Percentiles rank a stretch among this genome's conserved stretches.
Conservation (phyloP, 192 early-diverging fungal genomes). For the Rhizoclosmatium globosum region DNA sequence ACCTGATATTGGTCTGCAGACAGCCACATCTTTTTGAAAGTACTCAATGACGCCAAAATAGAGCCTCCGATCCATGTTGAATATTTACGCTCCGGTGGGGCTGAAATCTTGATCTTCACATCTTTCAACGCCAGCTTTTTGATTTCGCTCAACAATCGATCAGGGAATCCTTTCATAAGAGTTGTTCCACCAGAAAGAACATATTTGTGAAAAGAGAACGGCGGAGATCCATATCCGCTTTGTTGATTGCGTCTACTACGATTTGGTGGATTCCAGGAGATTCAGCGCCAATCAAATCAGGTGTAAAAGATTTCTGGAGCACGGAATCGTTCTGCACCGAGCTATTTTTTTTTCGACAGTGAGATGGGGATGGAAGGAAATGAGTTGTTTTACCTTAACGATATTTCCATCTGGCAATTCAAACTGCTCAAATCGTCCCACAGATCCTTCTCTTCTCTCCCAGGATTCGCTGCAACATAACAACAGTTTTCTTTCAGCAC, state of each 20-base stretch:
- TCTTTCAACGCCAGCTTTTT: constrained; percentile 91
- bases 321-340: constrained; percentile 91
- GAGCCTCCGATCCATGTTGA: constrained; percentile 98
- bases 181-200: constrained; percentile 99
- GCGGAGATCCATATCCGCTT: constrained; percentile 94
- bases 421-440: constrained; percentile 78
- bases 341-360: constrained; percentile 46
- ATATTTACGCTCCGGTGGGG: constrained; percentile 93
- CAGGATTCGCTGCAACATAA: constrained; percentile 88
- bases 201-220: constrained; percentile 84
- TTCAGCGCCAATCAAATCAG: constrained; percentile 92
- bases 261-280: constrained; percentile 94
- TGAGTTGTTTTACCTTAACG: constrained; percentile 68
- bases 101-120: constrained; percentile 96
- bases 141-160: constrained; percentile 89
- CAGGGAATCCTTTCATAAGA: constrained; percentile 90
- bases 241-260: constrained; percentile 90
- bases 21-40: constrained; percentile 99
- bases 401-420: constrained; percentile 83
- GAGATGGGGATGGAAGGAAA: background rate
- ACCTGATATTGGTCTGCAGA: constrained; percentile 86
- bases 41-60: constrained; percentile 92
- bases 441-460: constrained; percentile 91
- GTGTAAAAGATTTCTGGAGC: constrained; percentile 97
- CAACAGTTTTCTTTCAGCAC: constrained; percentile 97